Evolutionary conservation across 177 flowering plant species (phyloP).

Genomic region (Vitis hybrid): DNA sequence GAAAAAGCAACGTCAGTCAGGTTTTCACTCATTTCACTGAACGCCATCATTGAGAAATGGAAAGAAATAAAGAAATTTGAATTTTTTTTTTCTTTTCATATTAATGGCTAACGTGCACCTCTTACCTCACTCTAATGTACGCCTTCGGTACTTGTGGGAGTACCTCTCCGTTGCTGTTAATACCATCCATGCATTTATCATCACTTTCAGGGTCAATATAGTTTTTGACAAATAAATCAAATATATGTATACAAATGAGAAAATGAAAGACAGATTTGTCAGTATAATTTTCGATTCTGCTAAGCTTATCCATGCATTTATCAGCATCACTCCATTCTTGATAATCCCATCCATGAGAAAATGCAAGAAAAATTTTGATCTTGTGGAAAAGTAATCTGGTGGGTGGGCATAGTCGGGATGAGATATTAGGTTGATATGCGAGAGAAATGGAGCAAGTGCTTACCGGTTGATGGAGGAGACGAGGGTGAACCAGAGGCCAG

Average conservation of each 20-base stretch:
- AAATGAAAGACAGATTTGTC: not conserved
- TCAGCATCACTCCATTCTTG: too few species aligned
- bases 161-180: constrained; percentile 20
- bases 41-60: constrained; percentile 22
- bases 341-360: too few species aligned
- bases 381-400: too few species aligned
- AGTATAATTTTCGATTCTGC: not conserved
- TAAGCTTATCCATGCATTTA: too few species aligned
- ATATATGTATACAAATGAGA: not conserved
- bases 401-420: too few species aligned
- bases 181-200: not conserved
- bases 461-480: constrained; percentile 22
- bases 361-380: too few species aligned
- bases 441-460: not conserved
- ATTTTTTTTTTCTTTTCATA: not conserved
- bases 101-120: constrained; percentile 13
- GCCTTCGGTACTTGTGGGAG: constrained; percentile 36
- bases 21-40: constrained; percentile 20
- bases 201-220: not conserved
- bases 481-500: constrained; percentile 36
- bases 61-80: not conserved
- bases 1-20: constrained; percentile 16
- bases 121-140: constrained; percentile 46
- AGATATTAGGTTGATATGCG: not conserved
- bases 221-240: not conserved